A percentile compares a stretch with the other conserved stretches of the same genome.
phyloP scores from a whole-genome alignment of 1,139 yeast species.

The Suhomyces bokatorum region DNA sequence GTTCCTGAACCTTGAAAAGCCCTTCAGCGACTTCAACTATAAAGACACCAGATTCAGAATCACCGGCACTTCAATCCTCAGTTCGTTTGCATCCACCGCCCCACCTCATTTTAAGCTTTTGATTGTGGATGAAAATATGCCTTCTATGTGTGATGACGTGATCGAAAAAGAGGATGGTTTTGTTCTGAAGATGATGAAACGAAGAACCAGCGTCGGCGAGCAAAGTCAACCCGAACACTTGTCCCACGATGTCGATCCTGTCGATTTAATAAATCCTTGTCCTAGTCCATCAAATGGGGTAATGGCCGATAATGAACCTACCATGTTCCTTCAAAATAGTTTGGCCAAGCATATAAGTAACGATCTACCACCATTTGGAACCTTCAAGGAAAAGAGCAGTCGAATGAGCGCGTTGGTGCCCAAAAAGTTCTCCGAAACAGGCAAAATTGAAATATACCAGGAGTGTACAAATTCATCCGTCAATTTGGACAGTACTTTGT shows the following conservation, averaged over 20 bases:
- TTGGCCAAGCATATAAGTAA: conserved; percentile 26
- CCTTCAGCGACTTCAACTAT: conserved; percentile 44
- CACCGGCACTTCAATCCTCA: conserved; percentile 37
- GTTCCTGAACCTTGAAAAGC: conserved; percentile 40
- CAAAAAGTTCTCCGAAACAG: conserved; percentile 37
- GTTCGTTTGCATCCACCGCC: conserved; percentile 31
- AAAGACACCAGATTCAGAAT: conserved; percentile 41
- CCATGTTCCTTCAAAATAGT: conserved; percentile 1
- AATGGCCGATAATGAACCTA: conserved; percentile 12
- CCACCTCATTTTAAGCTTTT: conserved; percentile 39
- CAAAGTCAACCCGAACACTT: neutral
- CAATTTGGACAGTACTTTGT: conserved; percentile 31
- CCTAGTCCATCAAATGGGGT: conserved; percentile 28
- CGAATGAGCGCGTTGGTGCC: conserved; percentile 25
- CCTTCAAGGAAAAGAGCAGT: conserved; percentile 30
- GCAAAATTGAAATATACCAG: conserved; percentile 40
- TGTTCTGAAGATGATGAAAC: conserved; percentile 25
- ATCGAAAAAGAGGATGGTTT: conserved; percentile 33
- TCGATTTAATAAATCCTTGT: conserved; percentile 27
- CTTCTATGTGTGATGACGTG: conserved; percentile 39
- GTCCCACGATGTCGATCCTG: conserved; percentile 2
- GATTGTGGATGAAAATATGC: conserved; percentile 35
- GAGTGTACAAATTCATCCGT: conserved; percentile 16
- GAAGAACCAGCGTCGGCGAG: neutral
- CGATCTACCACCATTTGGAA: conserved; percentile 45